Percentiles rank a stretch among this genome's conserved stretches.
These are phyloP conservation scores for Scleroderma citrinum DNA, from an alignment of 768 basidiomycete genomes.

Conservation along the genomic window DNA sequence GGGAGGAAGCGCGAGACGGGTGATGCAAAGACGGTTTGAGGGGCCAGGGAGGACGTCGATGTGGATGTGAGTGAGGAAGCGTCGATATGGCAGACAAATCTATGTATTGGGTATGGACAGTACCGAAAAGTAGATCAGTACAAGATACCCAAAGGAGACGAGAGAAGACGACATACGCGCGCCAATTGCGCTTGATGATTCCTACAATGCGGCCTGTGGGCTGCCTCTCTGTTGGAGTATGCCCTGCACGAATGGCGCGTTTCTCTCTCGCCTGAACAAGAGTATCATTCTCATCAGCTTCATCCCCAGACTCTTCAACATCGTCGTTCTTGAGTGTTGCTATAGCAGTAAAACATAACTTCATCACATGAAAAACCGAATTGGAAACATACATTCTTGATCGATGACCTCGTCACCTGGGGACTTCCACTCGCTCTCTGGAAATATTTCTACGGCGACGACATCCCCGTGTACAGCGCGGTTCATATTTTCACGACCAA, in stretches of 20 bases:
- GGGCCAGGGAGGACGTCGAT: conserved; percentile 70
- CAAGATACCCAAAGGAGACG: not conserved
- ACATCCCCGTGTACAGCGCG: conserved; percentile 90
- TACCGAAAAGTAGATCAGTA: not conserved
- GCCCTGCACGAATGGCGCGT: not conserved
- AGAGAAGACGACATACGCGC: conserved; percentile 59
- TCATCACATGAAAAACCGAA: not conserved
- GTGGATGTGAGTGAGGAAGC: conserved; percentile 78
- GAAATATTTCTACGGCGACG: conserved; percentile 85
- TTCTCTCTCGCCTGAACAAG: not conserved
- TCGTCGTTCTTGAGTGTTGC: conserved; percentile 84
- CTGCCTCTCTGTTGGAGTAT: conserved; percentile 53
- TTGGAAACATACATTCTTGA: conserved; percentile 62
- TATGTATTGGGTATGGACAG: conserved; percentile 21
- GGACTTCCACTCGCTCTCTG: conserved; percentile 86
- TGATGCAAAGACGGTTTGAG: conserved; percentile 90
- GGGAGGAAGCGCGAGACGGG: conserved; percentile 90
- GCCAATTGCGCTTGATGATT: conserved; percentile 92
- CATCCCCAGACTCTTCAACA: conserved; percentile 67
- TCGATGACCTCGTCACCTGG: conserved; percentile 91
- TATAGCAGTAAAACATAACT: conserved; percentile 26
- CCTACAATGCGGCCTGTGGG: conserved; percentile 93
- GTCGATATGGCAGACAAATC: conserved; percentile 95
- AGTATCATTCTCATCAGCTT: conserved; percentile 37
- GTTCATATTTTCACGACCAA: conserved; percentile 93